Evolutionary conservation across 495 filamentous ascomycete species (phyloP), one percentile per base, ranked within the genome.

Genomic region (Daldinia decipiens): DNA sequence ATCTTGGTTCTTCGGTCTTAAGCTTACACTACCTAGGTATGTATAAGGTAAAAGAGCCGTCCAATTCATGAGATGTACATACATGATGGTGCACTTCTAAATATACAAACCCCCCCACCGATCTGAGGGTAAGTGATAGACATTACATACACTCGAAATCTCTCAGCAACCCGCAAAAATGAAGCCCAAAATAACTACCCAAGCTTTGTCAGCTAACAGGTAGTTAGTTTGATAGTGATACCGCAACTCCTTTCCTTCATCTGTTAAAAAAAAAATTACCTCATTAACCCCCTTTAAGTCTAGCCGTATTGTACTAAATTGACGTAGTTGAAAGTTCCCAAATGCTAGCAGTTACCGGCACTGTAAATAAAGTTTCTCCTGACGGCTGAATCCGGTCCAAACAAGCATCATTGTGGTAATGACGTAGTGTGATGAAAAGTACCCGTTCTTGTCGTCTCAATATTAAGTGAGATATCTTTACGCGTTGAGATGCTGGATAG

Each of bases 341-440:
- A 38, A 36, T 38, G 55, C 40, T 17, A 32, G 31, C 26, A 17
- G 43, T 47, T 21, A 47, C 43, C 17, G 43, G 43, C 43, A 56
- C 53, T 12, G 15, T 8, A 54, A 53, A 24, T 58, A 59, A 53
- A 54, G 62, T 67, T 60, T 29, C 59, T 63, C 69, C 64, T 67
- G 59, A 26, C 62, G 38, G 58, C 60, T 65, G 57, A 64, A 63
- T 55, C 45, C 43, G 43, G 19, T 12, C 43, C 43, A 47, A 21
- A 21, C 43, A 47, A 59, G n/a, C 53, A 59, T 59, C 56, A 39
- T 19, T 62, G 52, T 61, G 36, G 53, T 51, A 40, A 73, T 73
- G 70, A 73, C 70, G 70, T 73, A 69, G 61, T 21, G 45, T 59
- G 40, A 47, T 11, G 19, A 47, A 47, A 47, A 24, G n/a, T 47